Conservation (phyloP, 2,329 filamentous ascomycete species). For the Fusarium sp. region DNA sequence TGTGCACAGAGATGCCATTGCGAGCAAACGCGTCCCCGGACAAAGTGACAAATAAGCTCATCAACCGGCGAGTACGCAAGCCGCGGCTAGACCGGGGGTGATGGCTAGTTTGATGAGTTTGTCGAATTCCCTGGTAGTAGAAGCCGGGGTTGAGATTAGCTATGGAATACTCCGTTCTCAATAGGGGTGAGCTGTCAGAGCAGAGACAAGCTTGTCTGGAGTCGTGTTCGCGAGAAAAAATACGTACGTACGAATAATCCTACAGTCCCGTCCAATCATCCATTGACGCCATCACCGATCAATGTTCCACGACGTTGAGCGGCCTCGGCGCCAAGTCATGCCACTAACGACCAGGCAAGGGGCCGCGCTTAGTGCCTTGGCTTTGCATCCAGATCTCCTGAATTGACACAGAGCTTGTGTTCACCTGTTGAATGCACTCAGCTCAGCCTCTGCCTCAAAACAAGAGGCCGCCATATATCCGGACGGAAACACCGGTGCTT, state of each 20-base stretch:
- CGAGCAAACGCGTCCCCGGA: conserved; percentile 20
- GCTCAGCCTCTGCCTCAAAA: conserved; percentile 16
- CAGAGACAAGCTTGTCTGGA: neutral
- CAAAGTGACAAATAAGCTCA: conserved; percentile 34
- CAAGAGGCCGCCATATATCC: neutral
- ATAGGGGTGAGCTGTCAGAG: conserved; percentile 8
- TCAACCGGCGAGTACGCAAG: conserved; percentile 24
- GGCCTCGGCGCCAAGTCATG: conserved; percentile 33
- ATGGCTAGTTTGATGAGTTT: conserved; percentile 36
- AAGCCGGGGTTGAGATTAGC: neutral
- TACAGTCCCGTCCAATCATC: neutral
- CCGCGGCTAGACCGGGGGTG: conserved; percentile 17
- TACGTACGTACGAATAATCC: neutral
- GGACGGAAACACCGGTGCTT: neutral
- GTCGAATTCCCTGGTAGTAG: conserved; percentile 10
- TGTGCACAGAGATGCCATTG: neutral
- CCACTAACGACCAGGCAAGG: conserved; percentile 18
- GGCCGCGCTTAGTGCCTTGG: conserved; percentile 30
- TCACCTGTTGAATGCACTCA: conserved; percentile 22
- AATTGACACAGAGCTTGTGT: conserved; percentile 24
- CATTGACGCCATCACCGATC: conserved; percentile 7
- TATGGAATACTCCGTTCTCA: conserved; percentile 6
- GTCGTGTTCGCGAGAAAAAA: neutral
- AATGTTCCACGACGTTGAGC: neutral
- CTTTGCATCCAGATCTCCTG: conserved; percentile 27